These are phyloP conservation scores for Brassica nigra DNA, from an alignment of 345 rosid genomes.

Conservation along the genomic window DNA sequence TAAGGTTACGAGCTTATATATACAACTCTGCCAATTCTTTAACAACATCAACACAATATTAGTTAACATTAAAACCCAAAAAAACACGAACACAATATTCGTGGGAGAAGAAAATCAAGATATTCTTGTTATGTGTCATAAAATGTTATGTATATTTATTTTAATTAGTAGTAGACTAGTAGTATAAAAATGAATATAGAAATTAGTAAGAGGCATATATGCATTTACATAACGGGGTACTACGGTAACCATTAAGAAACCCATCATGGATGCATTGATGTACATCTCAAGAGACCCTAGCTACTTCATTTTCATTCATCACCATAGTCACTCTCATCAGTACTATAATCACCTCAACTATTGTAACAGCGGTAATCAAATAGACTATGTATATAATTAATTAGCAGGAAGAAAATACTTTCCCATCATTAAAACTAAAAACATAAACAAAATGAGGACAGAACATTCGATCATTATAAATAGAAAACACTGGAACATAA, in stretches of 20 bases:
- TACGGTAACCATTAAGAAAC: not conserved
- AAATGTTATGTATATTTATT: not conserved
- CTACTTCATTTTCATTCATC: not conserved
- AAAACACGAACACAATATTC: not conserved
- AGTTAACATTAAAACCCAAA: no score
- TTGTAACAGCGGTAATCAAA: not conserved
- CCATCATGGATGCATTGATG: constrained; percentile 27
- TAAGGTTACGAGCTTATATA: not conserved
- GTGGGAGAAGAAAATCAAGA: not conserved
- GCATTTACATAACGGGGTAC: not conserved
- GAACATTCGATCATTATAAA: constrained; percentile 43
- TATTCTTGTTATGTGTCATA: not conserved
- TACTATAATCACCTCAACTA: constrained; percentile 26
- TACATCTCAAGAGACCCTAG: constrained; percentile 29
- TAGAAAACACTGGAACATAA: constrained; percentile 58
- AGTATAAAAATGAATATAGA: not conserved
- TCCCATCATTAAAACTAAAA: no score
- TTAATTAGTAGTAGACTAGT: not conserved
- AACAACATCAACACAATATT: not conserved
- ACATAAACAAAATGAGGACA: not conserved
- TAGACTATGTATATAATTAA: not conserved
- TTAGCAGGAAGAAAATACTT: constrained; percentile 52
- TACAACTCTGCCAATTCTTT: not conserved
- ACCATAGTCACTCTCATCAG: constrained; percentile 18
- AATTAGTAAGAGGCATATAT: not conserved